A percentile compares a stretch with the other conserved stretches of the same genome.
These are phyloP conservation scores for Colletotrichum costaricense DNA, from an alignment of 2,329 filamentous ascomycete genomes.

Conservation along the genomic window DNA sequence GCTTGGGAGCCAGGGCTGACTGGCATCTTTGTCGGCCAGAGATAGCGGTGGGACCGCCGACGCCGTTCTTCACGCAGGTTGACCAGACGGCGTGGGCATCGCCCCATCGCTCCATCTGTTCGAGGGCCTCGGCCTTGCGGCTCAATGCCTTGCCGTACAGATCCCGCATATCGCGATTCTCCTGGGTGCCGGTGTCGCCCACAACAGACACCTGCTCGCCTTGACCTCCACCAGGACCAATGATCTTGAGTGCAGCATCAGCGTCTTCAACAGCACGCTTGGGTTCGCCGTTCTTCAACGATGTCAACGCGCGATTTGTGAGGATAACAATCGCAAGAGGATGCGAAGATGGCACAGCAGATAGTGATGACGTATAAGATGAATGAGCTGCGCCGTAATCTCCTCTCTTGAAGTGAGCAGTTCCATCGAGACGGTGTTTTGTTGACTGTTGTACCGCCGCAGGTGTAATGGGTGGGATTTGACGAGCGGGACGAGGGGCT, in stretches of 20 bases:
- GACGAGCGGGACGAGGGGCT: constrained; percentile 63
- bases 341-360: constrained; percentile 79
- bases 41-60: constrained; percentile 86
- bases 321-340: constrained; percentile 89
- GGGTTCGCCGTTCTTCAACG: constrained; percentile 90
- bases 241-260: constrained; percentile 81
- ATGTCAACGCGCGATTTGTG: constrained; percentile 90
- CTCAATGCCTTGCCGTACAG: constrained; percentile 94
- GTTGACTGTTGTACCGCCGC: constrained; percentile 80
- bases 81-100: constrained; percentile 88
- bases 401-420: constrained; percentile 91
- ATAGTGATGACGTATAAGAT: constrained; percentile 82
- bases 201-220: constrained; percentile 81
- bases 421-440: constrained; percentile 82
- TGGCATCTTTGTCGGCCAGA: constrained; percentile 92
- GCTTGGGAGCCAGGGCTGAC: constrained; percentile 81
- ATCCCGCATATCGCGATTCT: constrained; percentile 87
- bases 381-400: constrained; percentile 90
- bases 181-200: constrained; percentile 64
- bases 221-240: constrained; percentile 82
- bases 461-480: constrained; percentile 75
- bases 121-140: constrained; percentile 94
- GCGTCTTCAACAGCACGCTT: constrained; percentile 89
- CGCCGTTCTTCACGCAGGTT: constrained; percentile 82
- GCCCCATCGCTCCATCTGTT: constrained; percentile 93